Conservation (phyloP, 768 basidiomycete genomes). For the Hydnum rufescens region DNA sequence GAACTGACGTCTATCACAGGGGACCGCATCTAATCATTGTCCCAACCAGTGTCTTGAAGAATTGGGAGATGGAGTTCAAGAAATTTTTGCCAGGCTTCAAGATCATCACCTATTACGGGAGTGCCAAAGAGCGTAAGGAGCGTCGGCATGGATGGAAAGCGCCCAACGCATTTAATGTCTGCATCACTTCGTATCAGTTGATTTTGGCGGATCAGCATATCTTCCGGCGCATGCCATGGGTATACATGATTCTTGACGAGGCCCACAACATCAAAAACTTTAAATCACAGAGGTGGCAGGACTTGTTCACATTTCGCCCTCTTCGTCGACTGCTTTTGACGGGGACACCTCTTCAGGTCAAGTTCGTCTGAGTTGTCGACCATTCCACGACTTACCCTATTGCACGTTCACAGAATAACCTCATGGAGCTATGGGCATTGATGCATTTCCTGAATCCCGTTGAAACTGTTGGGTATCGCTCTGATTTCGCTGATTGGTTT, state of each 20-base stretch:
- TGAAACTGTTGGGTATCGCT: constrained; percentile 11
- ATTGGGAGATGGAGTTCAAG: constrained; percentile 26
- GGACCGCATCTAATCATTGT: constrained; percentile 24
- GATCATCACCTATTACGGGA: constrained; percentile 23
- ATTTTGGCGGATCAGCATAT: constrained; percentile 82
- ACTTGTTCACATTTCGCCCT: constrained; percentile 54
- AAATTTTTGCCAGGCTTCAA: constrained; percentile 23
- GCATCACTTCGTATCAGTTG: constrained; percentile 84
- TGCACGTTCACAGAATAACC: constrained; percentile 18
- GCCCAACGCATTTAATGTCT: constrained; percentile 78
- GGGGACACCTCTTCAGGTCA: constrained; percentile 25
- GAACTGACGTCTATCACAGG: neutral
- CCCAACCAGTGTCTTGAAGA: constrained; percentile 22
- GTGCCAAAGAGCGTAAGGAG: constrained; percentile 72
- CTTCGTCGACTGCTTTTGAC: constrained; percentile 25
- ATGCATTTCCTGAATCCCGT: constrained; percentile 23
- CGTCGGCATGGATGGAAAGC: constrained; percentile 82
- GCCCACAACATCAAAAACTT: constrained; percentile 98
- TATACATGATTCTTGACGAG: constrained; percentile 91
- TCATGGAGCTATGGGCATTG: constrained; percentile 27
- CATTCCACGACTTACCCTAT: neutral
- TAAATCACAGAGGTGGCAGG: constrained; percentile 85
- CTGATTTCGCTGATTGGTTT: constrained; percentile 77
- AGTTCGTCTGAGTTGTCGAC: neutral
- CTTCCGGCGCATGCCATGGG: constrained; percentile 85